Percentiles rank a stretch among this genome's conserved stretches.
Conservation (phyloP, 139 green algal species). For the Dunaliella primolecta region DNA sequence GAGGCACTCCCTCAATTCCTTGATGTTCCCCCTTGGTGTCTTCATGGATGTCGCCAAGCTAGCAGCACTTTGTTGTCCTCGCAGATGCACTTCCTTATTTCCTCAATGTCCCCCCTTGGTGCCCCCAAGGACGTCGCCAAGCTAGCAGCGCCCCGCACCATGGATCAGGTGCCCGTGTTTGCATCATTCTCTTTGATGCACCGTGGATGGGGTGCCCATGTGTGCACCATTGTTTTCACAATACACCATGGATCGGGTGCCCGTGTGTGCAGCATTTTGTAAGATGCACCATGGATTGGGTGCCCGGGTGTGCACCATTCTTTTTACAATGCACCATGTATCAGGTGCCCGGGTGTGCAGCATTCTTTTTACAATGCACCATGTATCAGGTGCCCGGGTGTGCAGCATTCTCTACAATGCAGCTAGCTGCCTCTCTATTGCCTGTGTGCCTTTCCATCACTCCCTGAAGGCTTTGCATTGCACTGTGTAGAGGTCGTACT, state of each 20-base stretch:
- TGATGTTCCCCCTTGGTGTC: conserved; percentile 53
- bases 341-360: background rate
- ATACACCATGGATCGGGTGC: background rate
- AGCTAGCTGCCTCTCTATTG: no score
- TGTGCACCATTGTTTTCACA: background rate
- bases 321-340: background rate
- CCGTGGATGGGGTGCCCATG: background rate
- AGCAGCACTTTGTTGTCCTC: conserved; percentile 26
- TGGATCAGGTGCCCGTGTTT: conserved; percentile 56
- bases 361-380: background rate
- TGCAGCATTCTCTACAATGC: background rate
- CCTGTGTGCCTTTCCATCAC: no score
- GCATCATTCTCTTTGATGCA: background rate
- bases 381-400: background rate
- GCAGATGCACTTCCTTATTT: conserved; percentile 78
- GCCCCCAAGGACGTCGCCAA: conserved; percentile 38
- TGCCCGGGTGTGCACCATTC: background rate
- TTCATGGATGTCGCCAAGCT: conserved; percentile 35
- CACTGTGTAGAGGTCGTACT: no score
- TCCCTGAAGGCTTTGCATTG: no score
- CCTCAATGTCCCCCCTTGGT: conserved; percentile 54
- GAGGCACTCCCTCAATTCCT: conserved; percentile 73
- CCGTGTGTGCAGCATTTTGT: background rate
- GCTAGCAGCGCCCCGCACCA: conserved; percentile 24
- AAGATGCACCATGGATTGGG: background rate